These are phyloP conservation scores for Spergularia bocconei DNA, from an alignment of 148 eudicot species.

Conservation along the genomic window DNA sequence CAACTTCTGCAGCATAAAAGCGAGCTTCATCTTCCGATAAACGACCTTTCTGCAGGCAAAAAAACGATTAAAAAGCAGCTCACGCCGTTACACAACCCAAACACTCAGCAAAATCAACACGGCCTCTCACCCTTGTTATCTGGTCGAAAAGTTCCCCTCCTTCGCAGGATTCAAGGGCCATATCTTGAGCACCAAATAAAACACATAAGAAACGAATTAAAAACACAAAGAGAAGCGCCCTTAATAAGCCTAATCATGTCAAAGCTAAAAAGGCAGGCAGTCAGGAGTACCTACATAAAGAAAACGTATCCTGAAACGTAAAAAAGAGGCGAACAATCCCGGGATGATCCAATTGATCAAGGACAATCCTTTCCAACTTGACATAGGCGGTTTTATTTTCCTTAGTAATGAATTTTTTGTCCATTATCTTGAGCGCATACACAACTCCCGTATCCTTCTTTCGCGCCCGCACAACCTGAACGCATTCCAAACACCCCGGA, in stretches of 20 bases:
- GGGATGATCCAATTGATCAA: slow-evolving; percentile 96
- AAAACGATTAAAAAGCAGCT: neutral
- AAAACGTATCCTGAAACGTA: slow-evolving; percentile 91
- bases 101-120: neutral
- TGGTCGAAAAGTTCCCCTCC: slow-evolving; percentile 99
- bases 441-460: slow-evolving; percentile 87
- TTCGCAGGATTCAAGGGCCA: slow-evolving; percentile 98
- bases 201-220: neutral
- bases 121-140: slow-evolving; percentile 85
- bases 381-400: slow-evolving; percentile 98
- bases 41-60: slow-evolving; percentile 79
- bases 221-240: neutral
- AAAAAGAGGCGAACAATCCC: slow-evolving; percentile 87
- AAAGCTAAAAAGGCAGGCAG: neutral
- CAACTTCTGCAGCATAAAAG: slow-evolving; percentile 96
- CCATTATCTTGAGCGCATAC: slow-evolving; percentile 97
- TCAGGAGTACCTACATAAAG: slow-evolving; percentile 68
- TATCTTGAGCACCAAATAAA: slow-evolving; percentile 52
- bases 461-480: slow-evolving; percentile 86
- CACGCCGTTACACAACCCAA: too few relatives aligned
- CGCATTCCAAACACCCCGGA: too few relatives aligned
- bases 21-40: slow-evolving; percentile 90
- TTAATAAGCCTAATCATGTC: slow-evolving; percentile 10
- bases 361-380: slow-evolving; percentile 90
- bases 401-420: slow-evolving; percentile 93